Base-by-base conservation (phyloP, 2,329 filamentous ascomycete species). In the Lachnellula subtilissima region DNA sequence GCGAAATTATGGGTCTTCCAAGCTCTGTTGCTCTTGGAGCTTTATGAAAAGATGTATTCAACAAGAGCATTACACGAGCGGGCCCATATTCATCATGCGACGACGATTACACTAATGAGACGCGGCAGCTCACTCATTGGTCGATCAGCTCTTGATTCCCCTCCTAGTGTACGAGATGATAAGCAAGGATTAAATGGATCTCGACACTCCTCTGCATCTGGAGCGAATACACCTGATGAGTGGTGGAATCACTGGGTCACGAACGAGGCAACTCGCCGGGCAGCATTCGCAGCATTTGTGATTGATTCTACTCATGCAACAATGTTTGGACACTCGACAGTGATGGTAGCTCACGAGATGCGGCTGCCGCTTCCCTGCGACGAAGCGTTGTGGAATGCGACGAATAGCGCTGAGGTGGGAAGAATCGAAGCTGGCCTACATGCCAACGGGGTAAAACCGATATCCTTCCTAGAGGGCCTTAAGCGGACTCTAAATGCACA, bases 21-120 rank as follows among this genome's bases (percentile, higher is more conserved):
- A 70, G 87, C 93, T 1, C 75, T 97, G 51, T 77, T 97, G 4
- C 79, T 97, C 5, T 79, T 97, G 12, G 94, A 99, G 70, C 76
- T 96, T 0, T 97, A 96, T 67, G 94, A 99, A 75, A 99, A 99
- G 78, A 94, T 96, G 88, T 97, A 93, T 71, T 94, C 91, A 40
- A 96, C 93, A 0, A 83, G 92, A 61, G 87, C 90, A 56, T 77
- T 97, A 35, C 94, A 99, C 71, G 94, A 99, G 73, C 82, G 94
- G 62, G 93, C 93, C 1, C 93, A 97, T 65, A 96, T 97, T 47
- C 93, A 97, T 67, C 94, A 99, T 69, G 93, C 93, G 14, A 97
- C 93, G 0, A 97, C 92, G 0, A 85, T 99, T 61, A 96, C 92
- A 0, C 76, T 97, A 57, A 97, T 99, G 93, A 87, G 94, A 37